A percentile compares a stretch with the other conserved stretches of the same genome.
These are phyloP conservation scores for Epichloe sibirici DNA, from an alignment of 2,329 filamentous ascomycete species.

Conservation along the genomic window DNA sequence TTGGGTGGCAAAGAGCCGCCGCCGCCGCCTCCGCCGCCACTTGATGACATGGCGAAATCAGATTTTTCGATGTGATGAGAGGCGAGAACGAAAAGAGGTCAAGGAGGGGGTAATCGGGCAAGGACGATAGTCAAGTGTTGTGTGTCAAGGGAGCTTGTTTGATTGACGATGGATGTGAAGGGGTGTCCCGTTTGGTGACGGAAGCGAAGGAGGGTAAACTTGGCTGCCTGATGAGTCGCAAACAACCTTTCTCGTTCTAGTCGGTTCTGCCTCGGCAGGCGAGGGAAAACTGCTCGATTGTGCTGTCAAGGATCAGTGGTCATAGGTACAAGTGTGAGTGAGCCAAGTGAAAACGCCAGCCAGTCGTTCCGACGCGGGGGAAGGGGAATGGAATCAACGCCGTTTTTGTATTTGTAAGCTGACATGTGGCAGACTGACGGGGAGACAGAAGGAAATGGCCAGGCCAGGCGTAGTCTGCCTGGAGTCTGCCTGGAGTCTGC, in stretches of 20 bases:
- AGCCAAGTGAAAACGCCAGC: background rate
- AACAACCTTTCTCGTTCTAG: constrained; percentile 14
- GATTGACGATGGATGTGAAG: background rate
- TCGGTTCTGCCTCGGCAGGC: background rate
- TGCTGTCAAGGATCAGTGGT: background rate
- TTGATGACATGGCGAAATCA: constrained; percentile 34
- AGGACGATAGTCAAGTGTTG: background rate
- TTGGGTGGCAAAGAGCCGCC: constrained; percentile 32
- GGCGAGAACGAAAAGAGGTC: background rate
- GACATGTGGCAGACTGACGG: background rate
- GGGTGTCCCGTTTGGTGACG: background rate
- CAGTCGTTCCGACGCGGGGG: too few species aligned
- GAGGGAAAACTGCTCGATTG: background rate
- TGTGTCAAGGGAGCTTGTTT: background rate
- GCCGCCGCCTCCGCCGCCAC: constrained; percentile 29
- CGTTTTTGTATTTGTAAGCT: constrained; percentile 3
- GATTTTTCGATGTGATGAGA: background rate
- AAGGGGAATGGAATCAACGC: background rate
- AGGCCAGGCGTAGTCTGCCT: too few species aligned
- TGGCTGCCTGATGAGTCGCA: constrained; percentile 27
- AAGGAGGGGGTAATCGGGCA: background rate
- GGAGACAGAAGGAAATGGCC: too few species aligned
- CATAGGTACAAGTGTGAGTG: background rate
- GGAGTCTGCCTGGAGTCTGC: too few species aligned
- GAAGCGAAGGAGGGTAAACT: constrained; percentile 9